phyloP scores from a whole-genome alignment of 169 alveolate species.

The Eimeria tenella region DNA sequence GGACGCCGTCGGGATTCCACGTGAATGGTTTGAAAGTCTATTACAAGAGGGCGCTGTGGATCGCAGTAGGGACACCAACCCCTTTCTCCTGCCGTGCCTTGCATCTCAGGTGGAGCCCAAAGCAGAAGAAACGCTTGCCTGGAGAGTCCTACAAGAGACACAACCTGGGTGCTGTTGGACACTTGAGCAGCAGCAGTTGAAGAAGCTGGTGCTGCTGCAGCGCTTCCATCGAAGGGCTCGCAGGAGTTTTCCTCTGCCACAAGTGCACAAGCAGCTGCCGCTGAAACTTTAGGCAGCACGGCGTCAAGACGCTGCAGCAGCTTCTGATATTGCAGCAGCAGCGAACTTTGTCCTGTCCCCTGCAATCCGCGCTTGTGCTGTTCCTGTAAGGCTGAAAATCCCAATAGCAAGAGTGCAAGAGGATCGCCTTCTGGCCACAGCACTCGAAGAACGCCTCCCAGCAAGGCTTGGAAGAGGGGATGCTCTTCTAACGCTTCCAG shows the following conservation, averaged over 20 bases:
- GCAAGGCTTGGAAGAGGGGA: conserved; percentile 25
- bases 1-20: conserved; percentile 24
- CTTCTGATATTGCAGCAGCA: conserved; percentile 16
- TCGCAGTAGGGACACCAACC: conserved; percentile 19
- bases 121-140: conserved; percentile 39
- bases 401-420: not conserved
- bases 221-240: not conserved
- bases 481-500: not conserved
- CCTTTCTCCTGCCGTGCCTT: not conserved
- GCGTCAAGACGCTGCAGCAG: conserved; percentile 5
- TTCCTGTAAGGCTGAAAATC: conserved; percentile 45
- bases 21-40: conserved; percentile 32
- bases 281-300: conserved; percentile 25
- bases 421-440: conserved; percentile 23
- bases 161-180: not conserved
- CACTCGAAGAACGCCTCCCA: conserved; percentile 26
- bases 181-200: not conserved
- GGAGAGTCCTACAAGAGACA: conserved; percentile 28
- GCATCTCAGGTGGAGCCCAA: conserved; percentile 1
- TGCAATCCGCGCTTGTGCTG: conserved; percentile 30
- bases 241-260: not conserved
- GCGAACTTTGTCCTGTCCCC: conserved; percentile 2
- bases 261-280: conserved; percentile 34
- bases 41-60: conserved; percentile 23
- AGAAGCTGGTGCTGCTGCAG: conserved; percentile 1